These are phyloP conservation scores for Schoenoplectus triqueter DNA, from an alignment of 202 grass and related monocot species.

Conservation along the genomic window DNA sequence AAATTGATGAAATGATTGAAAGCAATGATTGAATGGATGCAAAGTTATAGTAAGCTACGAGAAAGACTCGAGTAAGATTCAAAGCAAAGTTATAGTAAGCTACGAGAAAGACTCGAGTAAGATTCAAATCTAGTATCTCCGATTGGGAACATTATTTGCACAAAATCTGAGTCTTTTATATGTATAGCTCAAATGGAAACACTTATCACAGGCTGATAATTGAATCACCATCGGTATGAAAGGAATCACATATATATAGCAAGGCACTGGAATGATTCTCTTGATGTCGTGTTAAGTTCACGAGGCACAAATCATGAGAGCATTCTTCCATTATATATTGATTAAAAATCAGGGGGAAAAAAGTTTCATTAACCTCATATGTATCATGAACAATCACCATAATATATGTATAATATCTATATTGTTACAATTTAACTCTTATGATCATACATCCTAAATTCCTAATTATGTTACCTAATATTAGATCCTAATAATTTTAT, in stretches of 20 bases:
- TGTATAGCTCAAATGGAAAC: too few species aligned
- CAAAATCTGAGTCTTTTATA: too few species aligned
- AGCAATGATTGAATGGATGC: background rate
- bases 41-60: too few species aligned
- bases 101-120: too few species aligned
- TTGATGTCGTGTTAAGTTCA: background rate
- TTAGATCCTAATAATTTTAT: slow-evolving; percentile 38
- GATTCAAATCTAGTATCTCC: too few species aligned
- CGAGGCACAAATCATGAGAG: background rate
- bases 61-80: too few species aligned
- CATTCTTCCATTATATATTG: background rate
- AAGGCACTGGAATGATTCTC: slow-evolving; percentile 3
- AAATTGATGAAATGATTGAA: background rate
- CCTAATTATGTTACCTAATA: background rate
- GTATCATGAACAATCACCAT: background rate
- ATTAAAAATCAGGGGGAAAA: background rate
- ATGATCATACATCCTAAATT: background rate
- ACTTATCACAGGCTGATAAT: too few species aligned
- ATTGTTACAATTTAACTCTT: background rate
- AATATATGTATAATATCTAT: slow-evolving; percentile 10
- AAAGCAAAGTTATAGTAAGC: too few species aligned
- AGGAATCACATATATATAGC: background rate
- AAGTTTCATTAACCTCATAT: background rate
- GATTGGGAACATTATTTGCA: too few species aligned
- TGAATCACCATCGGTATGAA: too few species aligned